Evolutionary conservation across 257 asterid species (phyloP).

Genomic region (Parsonsia alboflavescens): DNA sequence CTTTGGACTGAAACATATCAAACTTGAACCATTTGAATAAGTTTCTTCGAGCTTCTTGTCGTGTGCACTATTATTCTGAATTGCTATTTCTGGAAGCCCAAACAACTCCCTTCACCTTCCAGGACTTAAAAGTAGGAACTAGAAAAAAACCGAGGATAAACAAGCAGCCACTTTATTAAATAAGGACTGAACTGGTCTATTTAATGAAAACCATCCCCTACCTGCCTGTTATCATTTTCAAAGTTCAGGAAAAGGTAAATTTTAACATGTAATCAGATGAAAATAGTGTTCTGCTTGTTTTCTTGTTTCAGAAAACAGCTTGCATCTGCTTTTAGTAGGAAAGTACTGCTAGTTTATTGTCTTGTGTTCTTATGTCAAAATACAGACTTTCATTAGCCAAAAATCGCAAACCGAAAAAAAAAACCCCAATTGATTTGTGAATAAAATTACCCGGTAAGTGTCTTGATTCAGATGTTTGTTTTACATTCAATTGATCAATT

Average conservation of each 20-base stretch:
- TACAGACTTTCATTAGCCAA: neutral
- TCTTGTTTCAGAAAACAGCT: neutral
- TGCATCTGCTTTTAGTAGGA: neutral
- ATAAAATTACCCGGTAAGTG: neutral
- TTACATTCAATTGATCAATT: neutral
- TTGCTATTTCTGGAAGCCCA: too few relatives aligned
- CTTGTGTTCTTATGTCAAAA: neutral
- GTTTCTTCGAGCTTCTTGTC: too few relatives aligned
- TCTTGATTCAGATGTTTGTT: neutral
- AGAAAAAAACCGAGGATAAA: too few relatives aligned
- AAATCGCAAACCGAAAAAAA: neutral
- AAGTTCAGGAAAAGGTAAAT: neutral
- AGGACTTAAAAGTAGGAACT: neutral
- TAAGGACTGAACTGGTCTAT: too few relatives aligned
- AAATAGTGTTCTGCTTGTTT: neutral
- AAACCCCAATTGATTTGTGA: too few relatives aligned
- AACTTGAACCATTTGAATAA: too few relatives aligned
- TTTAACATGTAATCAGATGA: neutral
- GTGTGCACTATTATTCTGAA: too few relatives aligned
- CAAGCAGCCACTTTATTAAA: too few relatives aligned
- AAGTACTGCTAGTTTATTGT: neutral
- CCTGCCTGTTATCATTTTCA: too few relatives aligned
- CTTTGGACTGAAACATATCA: neutral
- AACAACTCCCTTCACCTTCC: neutral
- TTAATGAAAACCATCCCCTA: too few relatives aligned